Base-by-base conservation (phyloP, 1,284 basidiomycete species). In the Wallemia hederae region DNA sequence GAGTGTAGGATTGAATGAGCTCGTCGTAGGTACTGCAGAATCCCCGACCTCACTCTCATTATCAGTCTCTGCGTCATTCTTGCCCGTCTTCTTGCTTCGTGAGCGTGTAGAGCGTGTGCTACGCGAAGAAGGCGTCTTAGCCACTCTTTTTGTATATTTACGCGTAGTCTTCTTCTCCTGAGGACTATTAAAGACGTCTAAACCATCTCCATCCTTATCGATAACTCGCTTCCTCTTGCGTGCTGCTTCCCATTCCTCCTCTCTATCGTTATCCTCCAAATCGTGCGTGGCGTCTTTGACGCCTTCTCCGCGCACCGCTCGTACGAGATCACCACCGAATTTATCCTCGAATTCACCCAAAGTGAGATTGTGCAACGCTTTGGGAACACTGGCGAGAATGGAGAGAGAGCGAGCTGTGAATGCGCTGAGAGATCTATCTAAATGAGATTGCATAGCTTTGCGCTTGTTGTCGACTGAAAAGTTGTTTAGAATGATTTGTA, bases 211-310 rank as follows among this genome's bases (percentile, higher is more conserved):
- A 5, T 49, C n/a, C 39, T 14, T 49, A 5, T 49, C 39, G 9
- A 49, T n/a, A n/a, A n/a, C 11, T n/a, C 39, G 11, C 39, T 49
- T 49, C 24, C 56, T 11, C 25, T 58, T 58, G 14, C 56, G 19
- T 15, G 56, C 56, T 24, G 56, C 56, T 28, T 58, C 56, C 56
- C 56, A 58, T 24, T 58, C 56, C 56, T 58, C 56, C 25, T 58
- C 56, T 9, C 27, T 11, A 24, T 28, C 56, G 2, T 58, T 26
- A 15, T 28, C 56, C 25, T 58, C 56, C 3, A 26, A n/a, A 26
- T 58, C 56, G 24, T 28, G 56, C 3, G 27, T 22, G 7, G 24
- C 25, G 17, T 58, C 56, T 17, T 22, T 14, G 2, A 58, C 25
- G 17, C 25, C 56, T 24, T 58, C 56, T 7, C 56, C 56, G 25